Evolutionary conservation across 108 stramenopile species (phyloP).

Genomic region (Pseudonitzschia delicatissima): DNA sequence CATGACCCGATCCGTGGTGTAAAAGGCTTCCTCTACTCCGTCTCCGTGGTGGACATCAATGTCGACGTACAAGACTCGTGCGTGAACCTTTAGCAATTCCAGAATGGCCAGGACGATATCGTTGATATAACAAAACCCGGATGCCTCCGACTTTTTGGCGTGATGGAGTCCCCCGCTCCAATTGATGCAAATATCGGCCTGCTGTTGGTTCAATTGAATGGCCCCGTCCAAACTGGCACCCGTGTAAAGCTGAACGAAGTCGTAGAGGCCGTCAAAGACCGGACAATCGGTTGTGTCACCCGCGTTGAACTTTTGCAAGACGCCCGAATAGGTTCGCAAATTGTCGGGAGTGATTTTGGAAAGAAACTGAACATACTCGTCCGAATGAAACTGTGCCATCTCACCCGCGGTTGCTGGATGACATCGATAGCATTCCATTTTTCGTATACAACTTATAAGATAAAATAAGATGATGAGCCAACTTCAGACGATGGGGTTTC

Average conservation of each 20-base stretch:
- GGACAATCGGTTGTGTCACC: conserved; percentile 98
- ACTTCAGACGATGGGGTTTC: conserved; percentile 97
- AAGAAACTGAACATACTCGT: conserved; percentile 96
- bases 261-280: conserved; percentile 97
- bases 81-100: conserved; percentile 98
- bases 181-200: conserved; percentile 97
- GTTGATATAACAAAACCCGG: conserved; percentile 97
- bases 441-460: conserved; percentile 94
- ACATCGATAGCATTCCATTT: conserved; percentile 98
- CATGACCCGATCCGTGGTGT: conserved; percentile 99
- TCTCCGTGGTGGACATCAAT: conserved; percentile 99
- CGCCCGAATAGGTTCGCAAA: conserved; percentile 58
- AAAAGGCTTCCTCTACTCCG: conserved; percentile 99
- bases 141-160: conserved; percentile 98
- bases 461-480: conserved; percentile 97
- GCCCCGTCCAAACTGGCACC: conserved; percentile 97
- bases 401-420: conserved; percentile 89
- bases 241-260: conserved; percentile 94
- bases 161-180: conserved; percentile 99
- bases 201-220: conserved; percentile 88
- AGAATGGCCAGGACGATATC: conserved; percentile 99
- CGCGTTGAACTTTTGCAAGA: conserved; percentile 92
- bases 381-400: conserved; percentile 93
- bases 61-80: conserved; percentile 98
- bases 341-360: conserved; percentile 90